A percentile compares a stretch with the other conserved stretches of the same genome.
phyloP scores from a whole-genome alignment of 2,329 filamentous ascomycete species.

The Mycocentrospora acerina region DNA sequence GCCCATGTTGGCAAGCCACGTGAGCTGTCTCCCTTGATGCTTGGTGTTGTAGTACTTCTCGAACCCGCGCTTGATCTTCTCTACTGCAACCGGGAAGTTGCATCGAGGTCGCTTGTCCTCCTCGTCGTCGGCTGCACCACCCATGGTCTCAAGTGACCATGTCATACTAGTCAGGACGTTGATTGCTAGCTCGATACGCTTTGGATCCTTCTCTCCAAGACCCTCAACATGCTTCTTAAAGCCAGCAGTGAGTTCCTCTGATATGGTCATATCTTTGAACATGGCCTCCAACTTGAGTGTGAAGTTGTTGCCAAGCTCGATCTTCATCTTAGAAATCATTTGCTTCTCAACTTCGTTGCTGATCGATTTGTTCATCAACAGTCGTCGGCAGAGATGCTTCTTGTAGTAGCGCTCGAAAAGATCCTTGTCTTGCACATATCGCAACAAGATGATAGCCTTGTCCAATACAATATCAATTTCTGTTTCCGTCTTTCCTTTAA shows the following conservation, averaged over 20 bases:
- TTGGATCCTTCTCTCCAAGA: constrained; percentile 58
- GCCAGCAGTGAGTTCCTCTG: constrained; percentile 74
- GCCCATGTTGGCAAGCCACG: constrained; percentile 77
- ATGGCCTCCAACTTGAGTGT: constrained; percentile 92
- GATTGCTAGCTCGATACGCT: constrained; percentile 76
- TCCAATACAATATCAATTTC: constrained; percentile 85
- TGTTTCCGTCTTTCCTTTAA: constrained; percentile 86
- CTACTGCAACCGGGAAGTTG: constrained; percentile 74
- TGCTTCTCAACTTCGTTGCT: constrained; percentile 91
- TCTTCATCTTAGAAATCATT: constrained; percentile 96
- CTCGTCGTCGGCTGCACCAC: constrained; percentile 54
- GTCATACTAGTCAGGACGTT: constrained; percentile 89
- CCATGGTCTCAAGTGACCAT: constrained; percentile 91
- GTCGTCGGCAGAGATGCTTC: constrained; percentile 85
- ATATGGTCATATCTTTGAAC: constrained; percentile 94
- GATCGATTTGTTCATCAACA: constrained; percentile 86
- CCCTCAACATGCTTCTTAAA: constrained; percentile 72
- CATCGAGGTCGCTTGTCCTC: constrained; percentile 54
- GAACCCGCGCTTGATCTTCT: constrained; percentile 78
- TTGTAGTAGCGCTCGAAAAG: constrained; percentile 98
- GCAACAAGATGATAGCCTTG: constrained; percentile 83
- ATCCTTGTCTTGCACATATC: constrained; percentile 89
- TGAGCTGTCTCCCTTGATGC: constrained; percentile 83
- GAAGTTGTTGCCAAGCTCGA: constrained; percentile 92
- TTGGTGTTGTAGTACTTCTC: constrained; percentile 85